Conservation (phyloP, 805 yeast species). For the Jamesozyma spencerorum region DNA sequence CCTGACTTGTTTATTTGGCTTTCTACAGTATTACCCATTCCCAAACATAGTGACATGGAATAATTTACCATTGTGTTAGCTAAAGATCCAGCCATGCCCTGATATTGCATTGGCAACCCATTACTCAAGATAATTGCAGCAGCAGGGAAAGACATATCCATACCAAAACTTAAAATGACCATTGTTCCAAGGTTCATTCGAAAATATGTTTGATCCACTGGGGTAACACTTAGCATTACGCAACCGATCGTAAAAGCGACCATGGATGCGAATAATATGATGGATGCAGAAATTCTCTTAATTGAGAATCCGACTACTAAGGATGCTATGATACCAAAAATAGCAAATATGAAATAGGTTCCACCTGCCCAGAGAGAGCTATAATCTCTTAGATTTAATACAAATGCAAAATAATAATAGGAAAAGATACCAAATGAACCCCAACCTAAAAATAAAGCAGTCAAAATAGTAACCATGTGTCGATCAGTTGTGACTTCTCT, state of each 20-base stretch:
- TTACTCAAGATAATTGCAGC: constrained; percentile 56
- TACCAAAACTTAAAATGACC: constrained; percentile 55
- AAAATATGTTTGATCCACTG: constrained; percentile 53
- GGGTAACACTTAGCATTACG: constrained; percentile 45
- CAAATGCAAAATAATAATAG: constrained; percentile 49
- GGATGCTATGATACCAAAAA: constrained; percentile 51
- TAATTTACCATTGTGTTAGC: constrained; percentile 65
- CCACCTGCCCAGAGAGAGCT: constrained; percentile 40
- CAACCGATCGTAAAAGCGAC: constrained; percentile 47
- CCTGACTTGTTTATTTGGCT: constrained; percentile 29
- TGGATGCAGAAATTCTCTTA: constrained; percentile 39
- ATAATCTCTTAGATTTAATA: constrained; percentile 42
- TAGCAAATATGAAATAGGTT: constrained; percentile 37
- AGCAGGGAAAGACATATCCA: constrained; percentile 74
- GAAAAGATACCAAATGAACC: constrained; percentile 69
- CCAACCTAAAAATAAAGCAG: constrained; percentile 58
- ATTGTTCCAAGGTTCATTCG: constrained; percentile 46
- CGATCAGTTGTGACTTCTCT: constrained; percentile 36
- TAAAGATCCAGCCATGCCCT: constrained; percentile 72
- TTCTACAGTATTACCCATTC: constrained; percentile 63
- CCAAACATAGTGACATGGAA: constrained; percentile 61
- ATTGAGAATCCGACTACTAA: constrained; percentile 41
- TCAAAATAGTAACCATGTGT: constrained; percentile 38
- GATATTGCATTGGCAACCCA: constrained; percentile 50
- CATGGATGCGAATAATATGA: constrained; percentile 42